These are phyloP conservation scores for Fraxinus angustifolia DNA, from an alignment of 305 asterid genomes.

Conservation along the genomic window DNA sequence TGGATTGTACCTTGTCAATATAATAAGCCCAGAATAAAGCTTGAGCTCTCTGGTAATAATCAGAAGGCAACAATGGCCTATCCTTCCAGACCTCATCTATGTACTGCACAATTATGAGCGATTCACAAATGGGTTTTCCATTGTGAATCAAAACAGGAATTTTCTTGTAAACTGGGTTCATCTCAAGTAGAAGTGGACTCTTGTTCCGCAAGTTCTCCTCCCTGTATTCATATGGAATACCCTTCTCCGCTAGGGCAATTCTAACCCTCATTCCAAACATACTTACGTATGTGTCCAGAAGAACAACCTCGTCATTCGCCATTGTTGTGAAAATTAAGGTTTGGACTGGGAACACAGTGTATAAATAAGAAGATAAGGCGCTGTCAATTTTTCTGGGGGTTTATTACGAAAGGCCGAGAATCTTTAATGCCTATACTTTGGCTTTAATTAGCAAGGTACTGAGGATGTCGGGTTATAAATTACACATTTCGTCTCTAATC, in stretches of 20 bases:
- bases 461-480: background rate
- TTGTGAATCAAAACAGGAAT: slow-evolving; percentile 18
- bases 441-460: background rate
- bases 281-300: slow-evolving; percentile 32
- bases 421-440: background rate
- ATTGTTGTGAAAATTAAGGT: slow-evolving; percentile 14
- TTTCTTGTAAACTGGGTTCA: slow-evolving; percentile 61
- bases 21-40: slow-evolving; percentile 68
- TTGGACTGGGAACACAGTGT: background rate
- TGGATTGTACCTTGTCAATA: slow-evolving; percentile 41
- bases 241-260: slow-evolving; percentile 49
- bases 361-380: background rate
- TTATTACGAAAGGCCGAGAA: background rate
- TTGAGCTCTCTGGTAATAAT: slow-evolving; percentile 50
- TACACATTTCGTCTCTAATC: background rate
- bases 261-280: slow-evolving; percentile 52
- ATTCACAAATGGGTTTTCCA: slow-evolving; percentile 43
- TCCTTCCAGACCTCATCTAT: slow-evolving; percentile 58
- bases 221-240: slow-evolving; percentile 35
- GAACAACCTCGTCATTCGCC: slow-evolving; percentile 35
- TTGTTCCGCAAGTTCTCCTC: slow-evolving; percentile 44
- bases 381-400: background rate
- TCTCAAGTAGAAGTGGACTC: slow-evolving; percentile 38
- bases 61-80: slow-evolving; percentile 48
- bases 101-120: slow-evolving; percentile 49